A percentile compares a stretch with the other conserved stretches of the same genome.
phyloP scores from a whole-genome alignment of 2,329 filamentous ascomycete species.

The Aspergillus intermedius region DNA sequence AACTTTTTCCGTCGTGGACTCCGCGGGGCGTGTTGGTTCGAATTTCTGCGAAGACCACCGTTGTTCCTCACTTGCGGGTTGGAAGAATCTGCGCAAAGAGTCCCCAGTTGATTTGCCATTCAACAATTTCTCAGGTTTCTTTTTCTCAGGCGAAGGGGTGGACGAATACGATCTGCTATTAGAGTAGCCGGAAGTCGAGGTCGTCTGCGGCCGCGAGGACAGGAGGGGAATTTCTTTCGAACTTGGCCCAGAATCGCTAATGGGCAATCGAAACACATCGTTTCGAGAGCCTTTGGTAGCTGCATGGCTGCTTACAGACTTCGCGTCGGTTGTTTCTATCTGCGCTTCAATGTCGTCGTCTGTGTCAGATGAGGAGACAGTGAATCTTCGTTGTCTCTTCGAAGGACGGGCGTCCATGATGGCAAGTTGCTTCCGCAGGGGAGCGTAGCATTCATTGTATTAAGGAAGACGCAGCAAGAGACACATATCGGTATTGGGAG shows the following conservation, averaged over 20 bases:
- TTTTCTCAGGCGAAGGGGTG: conserved; percentile 28
- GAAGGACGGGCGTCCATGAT: conserved; percentile 30
- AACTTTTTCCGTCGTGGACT: conserved; percentile 7
- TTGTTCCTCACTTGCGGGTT: conserved; percentile 32
- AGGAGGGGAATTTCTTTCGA: conserved; percentile 4
- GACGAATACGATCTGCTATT: conserved; percentile 16
- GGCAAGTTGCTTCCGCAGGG: conserved; percentile 1
- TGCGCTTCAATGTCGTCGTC: conserved; percentile 17
- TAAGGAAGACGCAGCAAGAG: background rate
- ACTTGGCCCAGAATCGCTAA: background rate
- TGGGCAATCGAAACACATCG: background rate
- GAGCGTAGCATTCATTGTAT: conserved; percentile 1
- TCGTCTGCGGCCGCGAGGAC: conserved; percentile 11
- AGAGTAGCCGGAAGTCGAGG: conserved; percentile 3
- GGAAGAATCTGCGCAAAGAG: conserved; percentile 38
- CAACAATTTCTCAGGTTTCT: conserved; percentile 9
- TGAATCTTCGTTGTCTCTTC: conserved; percentile 33
- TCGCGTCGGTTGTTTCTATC: conserved; percentile 3
- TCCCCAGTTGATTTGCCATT: conserved; percentile 16
- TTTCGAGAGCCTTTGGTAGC: background rate
- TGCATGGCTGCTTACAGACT: background rate
- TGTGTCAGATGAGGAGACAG: conserved; percentile 23
- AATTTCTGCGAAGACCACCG: conserved; percentile 30
- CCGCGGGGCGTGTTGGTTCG: conserved; percentile 12
- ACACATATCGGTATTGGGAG: background rate